Conservation (phyloP, 192 early-diverging fungal species). For the Polychytrium aggregatum region DNA sequence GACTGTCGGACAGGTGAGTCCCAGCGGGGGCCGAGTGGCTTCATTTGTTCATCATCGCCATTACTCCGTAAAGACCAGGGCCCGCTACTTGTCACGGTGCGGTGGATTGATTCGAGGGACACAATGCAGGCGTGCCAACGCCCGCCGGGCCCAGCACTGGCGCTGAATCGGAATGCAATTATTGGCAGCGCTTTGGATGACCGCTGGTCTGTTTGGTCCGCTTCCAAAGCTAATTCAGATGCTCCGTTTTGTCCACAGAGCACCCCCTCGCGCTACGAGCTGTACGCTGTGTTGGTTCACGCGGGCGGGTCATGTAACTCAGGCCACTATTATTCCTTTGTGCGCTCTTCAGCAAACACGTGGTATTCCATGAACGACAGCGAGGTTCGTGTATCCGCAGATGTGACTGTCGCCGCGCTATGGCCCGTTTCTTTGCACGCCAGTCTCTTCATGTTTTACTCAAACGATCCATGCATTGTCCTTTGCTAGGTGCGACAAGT, state of each 20-base stretch:
- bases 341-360: constrained; percentile 60
- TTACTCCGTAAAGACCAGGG: background rate
- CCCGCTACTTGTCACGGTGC: background rate
- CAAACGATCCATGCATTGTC: background rate
- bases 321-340: constrained; percentile 81
- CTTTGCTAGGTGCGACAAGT: constrained; percentile 48
- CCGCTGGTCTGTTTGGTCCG: no score
- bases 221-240: no score
- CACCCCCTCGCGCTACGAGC: no score
- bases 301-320: constrained; percentile 57
- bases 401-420: constrained; percentile 6
- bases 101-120: background rate
- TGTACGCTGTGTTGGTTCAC: constrained; percentile 77
- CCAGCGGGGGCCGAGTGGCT: no score
- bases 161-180: no score
- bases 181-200: no score
- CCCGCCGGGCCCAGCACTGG: no score
- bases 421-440: background rate
- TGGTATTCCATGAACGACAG: constrained; percentile 79
- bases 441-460: background rate
- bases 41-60: no score
- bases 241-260: no score
- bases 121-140: no score
- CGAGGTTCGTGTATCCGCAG: constrained; percentile 11
- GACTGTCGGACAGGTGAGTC: no score